Evolutionary conservation across 805 yeast species (phyloP).

Genomic region (Candida golubevii): DNA sequence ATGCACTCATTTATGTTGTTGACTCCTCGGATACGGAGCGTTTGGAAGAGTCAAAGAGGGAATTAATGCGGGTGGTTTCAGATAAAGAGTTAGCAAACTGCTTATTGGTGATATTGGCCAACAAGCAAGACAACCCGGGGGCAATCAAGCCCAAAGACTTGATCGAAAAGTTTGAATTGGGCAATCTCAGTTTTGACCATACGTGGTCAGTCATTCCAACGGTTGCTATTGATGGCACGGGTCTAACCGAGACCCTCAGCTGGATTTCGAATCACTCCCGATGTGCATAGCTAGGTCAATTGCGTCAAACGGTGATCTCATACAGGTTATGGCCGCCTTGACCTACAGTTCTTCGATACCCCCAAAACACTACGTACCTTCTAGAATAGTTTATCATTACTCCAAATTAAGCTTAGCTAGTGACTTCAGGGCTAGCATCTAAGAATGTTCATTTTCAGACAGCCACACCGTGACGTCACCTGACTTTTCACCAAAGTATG

Average conservation of each 20-base stretch:
- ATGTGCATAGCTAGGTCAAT: neutral
- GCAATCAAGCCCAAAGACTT: conserved; percentile 77
- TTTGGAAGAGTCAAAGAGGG: conserved; percentile 72
- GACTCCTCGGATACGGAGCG: conserved; percentile 74
- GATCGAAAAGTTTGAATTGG: conserved; percentile 65
- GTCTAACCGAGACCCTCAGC: conserved; percentile 79
- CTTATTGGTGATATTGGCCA: conserved; percentile 78
- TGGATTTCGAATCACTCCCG: conserved; percentile 72
- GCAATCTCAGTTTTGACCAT: conserved; percentile 55
- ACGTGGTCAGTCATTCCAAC: conserved; percentile 91
- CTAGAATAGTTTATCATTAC: neutral
- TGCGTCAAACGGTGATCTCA: too few species aligned
- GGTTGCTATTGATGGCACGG: conserved; percentile 86
- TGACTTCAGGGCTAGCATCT: neutral
- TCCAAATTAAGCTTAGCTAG: neutral
- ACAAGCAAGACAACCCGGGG: conserved; percentile 74
- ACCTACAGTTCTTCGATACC: too few species aligned
- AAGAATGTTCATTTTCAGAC: neutral
- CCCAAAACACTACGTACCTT: too few species aligned
- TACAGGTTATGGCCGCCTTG: too few species aligned
- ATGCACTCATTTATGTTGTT: conserved; percentile 86
- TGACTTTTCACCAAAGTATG: conserved; percentile 83
- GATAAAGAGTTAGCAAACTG: conserved; percentile 84
- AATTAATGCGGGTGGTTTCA: conserved; percentile 68
- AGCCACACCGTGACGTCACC: conserved; percentile 43